Percentiles rank a stretch among this genome's conserved stretches.
Evolutionary conservation across 2,329 filamentous ascomycete species (phyloP).

Genomic region (Epichloe scottii): DNA sequence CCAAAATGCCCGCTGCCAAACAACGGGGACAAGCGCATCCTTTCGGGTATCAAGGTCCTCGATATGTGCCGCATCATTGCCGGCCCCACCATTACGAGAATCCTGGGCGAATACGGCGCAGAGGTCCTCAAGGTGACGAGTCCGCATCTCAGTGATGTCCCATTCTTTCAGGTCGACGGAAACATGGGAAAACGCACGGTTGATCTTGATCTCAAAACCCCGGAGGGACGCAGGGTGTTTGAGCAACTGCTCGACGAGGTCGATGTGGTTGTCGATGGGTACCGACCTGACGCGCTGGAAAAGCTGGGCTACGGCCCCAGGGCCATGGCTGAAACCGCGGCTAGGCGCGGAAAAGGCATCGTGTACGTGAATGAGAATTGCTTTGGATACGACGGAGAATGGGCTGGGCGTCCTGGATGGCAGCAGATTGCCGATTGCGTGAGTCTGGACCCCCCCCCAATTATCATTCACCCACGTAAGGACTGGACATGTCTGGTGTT

Average conservation of each 20-base stretch:
- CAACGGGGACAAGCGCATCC: constrained; percentile 16
- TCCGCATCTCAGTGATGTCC: constrained; percentile 54
- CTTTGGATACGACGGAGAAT: constrained; percentile 49
- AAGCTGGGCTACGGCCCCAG: constrained; percentile 49
- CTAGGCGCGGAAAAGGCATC: constrained; percentile 45
- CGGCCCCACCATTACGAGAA: constrained; percentile 58
- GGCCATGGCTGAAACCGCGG: constrained; percentile 38
- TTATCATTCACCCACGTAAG: too few relatives aligned
- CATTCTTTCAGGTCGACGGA: constrained; percentile 60
- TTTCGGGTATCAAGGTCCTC: constrained; percentile 56
- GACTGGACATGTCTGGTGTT: too few relatives aligned
- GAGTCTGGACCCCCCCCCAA: not conserved
- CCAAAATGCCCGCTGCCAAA: constrained; percentile 29
- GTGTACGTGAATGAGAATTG: constrained; percentile 62
- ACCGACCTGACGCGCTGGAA: constrained; percentile 52
- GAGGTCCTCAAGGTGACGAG: constrained; percentile 62
- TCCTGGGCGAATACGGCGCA: constrained; percentile 63
- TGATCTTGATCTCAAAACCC: constrained; percentile 48
- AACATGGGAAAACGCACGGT: constrained; percentile 59
- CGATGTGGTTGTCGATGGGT: constrained; percentile 56
- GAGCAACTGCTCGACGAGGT: constrained; percentile 46
- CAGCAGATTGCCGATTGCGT: constrained; percentile 59
- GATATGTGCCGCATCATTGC: constrained; percentile 68
- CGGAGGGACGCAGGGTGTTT: constrained; percentile 40
- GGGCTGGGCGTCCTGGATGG: constrained; percentile 54